Conservation (phyloP, 2,329 filamentous ascomycete species). For the Hirsutella thompsonii region DNA sequence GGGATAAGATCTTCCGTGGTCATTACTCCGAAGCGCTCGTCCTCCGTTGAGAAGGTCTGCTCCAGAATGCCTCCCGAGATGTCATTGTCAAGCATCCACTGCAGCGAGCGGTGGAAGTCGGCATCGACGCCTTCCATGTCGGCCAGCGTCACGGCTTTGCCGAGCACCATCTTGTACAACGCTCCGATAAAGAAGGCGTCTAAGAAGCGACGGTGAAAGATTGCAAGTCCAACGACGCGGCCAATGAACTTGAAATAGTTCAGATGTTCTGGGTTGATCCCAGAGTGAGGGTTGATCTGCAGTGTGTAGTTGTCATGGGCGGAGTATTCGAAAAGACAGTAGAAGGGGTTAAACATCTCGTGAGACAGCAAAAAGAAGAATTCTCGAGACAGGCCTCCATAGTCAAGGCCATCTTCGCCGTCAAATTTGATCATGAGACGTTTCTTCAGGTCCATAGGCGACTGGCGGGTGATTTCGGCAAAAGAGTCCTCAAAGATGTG, state of each 20-base stretch:
- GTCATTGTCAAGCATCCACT: constrained; percentile 97
- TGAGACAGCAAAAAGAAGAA: constrained; percentile 99
- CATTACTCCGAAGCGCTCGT: constrained; percentile 91
- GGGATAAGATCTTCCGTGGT: constrained; percentile 91
- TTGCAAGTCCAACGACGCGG: constrained; percentile 88
- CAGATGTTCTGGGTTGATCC: constrained; percentile 97
- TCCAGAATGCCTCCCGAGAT: constrained; percentile 86
- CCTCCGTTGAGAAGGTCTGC: constrained; percentile 91
- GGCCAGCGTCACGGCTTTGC: constrained; percentile 79
- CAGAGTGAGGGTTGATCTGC: constrained; percentile 98
- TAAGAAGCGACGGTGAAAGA: constrained; percentile 94
- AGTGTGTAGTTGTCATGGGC: constrained; percentile 99
- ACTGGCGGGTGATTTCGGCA: constrained; percentile 95
- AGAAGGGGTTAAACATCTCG: constrained; percentile 99
- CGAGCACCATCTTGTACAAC: constrained; percentile 97
- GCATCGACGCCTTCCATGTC: constrained; percentile 99
- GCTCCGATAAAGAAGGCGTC: constrained; percentile 99
- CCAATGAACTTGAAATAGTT: constrained; percentile 99
- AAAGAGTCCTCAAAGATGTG: constrained; percentile 99
- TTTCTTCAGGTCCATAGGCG: constrained; percentile 92
- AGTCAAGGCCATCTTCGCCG: constrained; percentile 93
- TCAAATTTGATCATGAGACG: constrained; percentile 99
- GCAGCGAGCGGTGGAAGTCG: constrained; percentile 90
- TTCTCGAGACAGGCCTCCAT: constrained; percentile 92
- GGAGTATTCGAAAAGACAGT: constrained; percentile 98